Percentiles rank a stretch among this genome's conserved stretches.
Conservation (phyloP, 2,329 filamentous ascomycete genomes). For the Mycogone perniciosa region DNA sequence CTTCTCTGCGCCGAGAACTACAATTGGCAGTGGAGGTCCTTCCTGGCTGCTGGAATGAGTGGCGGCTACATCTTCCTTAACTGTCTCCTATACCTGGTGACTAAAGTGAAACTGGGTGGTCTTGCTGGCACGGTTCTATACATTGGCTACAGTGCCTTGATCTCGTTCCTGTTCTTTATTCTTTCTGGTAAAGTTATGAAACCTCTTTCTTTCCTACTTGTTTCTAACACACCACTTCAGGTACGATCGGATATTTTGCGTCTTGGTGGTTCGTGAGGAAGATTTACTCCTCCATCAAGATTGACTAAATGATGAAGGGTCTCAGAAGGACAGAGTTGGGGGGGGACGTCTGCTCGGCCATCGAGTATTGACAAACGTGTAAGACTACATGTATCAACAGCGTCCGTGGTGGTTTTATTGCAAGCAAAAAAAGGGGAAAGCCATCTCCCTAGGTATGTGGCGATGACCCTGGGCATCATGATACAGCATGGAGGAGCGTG, state of each 20-base stretch:
- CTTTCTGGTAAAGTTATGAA: conserved; percentile 68
- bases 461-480: not conserved
- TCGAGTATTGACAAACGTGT: conserved; percentile 15
- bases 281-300: conserved; percentile 97
- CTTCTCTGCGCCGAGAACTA: conserved; percentile 94
- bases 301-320: conserved; percentile 56
- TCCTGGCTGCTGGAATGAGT: conserved; percentile 84
- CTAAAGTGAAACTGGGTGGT: conserved; percentile 77
- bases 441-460: not conserved
- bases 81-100: conserved; percentile 84
- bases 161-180: conserved; percentile 89
- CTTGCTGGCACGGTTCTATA: conserved; percentile 86
- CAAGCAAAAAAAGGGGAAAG: not conserved
- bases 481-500: not conserved
- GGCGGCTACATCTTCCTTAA: conserved; percentile 89
- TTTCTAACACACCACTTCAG: conserved; percentile 39
- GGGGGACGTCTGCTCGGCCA: too few relatives aligned
- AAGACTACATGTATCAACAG: conserved; percentile 28
- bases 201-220: not conserved
- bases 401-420: conserved; percentile 16
- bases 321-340: not conserved
- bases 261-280: conserved; percentile 91
- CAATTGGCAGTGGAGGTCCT: conserved; percentile 97
- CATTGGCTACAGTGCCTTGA: conserved; percentile 82
- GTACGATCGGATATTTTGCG: conserved; percentile 90